Conservation (phyloP, 1,284 basidiomycete species). For the Ustilago sp. region DNA sequence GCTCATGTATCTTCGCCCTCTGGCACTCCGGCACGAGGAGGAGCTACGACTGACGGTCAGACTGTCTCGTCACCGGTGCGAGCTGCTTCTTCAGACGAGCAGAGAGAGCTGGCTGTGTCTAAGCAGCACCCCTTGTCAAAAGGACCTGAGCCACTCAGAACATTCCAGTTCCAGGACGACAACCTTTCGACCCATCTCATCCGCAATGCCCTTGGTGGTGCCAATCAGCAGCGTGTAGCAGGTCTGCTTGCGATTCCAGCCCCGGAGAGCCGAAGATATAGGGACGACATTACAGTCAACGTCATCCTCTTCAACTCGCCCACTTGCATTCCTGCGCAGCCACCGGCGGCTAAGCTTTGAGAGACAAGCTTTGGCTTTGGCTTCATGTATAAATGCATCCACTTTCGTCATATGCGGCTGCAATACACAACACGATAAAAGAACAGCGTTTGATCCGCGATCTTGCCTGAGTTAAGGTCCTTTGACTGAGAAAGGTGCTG, state of each 20-base stretch:
- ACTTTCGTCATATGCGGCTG: conserved; percentile 5
- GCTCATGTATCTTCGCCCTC: conserved; percentile 4
- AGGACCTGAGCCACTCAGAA: conserved; percentile 48
- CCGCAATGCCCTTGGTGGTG: conserved; percentile 92
- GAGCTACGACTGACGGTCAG: conserved; percentile 74
- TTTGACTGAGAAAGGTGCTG: not conserved
- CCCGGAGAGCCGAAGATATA: conserved; percentile 75
- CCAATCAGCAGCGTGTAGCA: conserved; percentile 77
- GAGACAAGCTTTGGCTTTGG: not conserved
- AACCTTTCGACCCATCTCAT: conserved; percentile 92
- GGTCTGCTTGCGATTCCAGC: conserved; percentile 86
- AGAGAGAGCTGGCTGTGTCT: conserved; percentile 41
- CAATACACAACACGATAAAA: conserved; percentile 7
- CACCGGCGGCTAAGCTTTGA: conserved; percentile 30
- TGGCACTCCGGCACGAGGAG: not conserved
- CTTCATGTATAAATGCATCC: not conserved
- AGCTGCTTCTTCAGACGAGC: conserved; percentile 37
- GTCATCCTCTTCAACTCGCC: conserved; percentile 61
- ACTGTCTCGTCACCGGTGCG: conserved; percentile 7
- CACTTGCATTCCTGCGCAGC: conserved; percentile 15
- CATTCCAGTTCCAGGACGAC: conserved; percentile 74
- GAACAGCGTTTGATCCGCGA: not conserved
- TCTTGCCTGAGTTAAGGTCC: not conserved
- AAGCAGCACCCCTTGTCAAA: conserved; percentile 64
- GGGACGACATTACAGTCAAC: conserved; percentile 63